A percentile compares a stretch with the other conserved stretches of the same genome.
Conservation (phyloP, 192 early-diverging fungal species). For the Linnemannia hyalina region DNA sequence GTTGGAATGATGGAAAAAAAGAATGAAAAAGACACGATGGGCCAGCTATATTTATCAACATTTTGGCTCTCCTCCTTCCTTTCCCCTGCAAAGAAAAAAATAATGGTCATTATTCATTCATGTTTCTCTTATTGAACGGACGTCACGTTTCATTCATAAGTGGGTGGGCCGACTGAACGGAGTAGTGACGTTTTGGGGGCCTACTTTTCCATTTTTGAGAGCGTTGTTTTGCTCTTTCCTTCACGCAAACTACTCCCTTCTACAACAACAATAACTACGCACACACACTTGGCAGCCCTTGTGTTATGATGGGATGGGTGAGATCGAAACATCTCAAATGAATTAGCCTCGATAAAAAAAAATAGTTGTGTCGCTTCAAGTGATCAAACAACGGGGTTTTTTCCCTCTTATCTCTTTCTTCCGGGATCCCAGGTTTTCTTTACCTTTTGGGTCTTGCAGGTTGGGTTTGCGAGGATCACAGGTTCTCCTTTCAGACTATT, state of each 20-base stretch:
- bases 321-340: neutral
- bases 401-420: no score
- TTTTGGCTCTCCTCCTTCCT: neutral
- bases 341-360: neutral
- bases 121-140: neutral
- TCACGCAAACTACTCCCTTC: neutral
- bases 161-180: neutral
- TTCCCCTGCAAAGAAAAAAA: neutral
- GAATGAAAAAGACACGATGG: neutral
- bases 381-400: neutral
- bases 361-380: neutral
- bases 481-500: no score
- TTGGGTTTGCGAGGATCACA: no score
- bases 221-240: neutral
- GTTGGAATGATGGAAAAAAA: neutral
- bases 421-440: neutral
- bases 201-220: neutral
- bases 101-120: neutral
- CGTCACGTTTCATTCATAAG: neutral
- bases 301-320: no score
- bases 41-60: neutral
- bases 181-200: slow-evolving; percentile 1
- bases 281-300: neutral
- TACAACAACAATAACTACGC: neutral
- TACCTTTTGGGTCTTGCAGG: neutral